phyloP scores from a whole-genome alignment of 371 early-diverging fungal genomes.

The Mucor indicus region DNA sequence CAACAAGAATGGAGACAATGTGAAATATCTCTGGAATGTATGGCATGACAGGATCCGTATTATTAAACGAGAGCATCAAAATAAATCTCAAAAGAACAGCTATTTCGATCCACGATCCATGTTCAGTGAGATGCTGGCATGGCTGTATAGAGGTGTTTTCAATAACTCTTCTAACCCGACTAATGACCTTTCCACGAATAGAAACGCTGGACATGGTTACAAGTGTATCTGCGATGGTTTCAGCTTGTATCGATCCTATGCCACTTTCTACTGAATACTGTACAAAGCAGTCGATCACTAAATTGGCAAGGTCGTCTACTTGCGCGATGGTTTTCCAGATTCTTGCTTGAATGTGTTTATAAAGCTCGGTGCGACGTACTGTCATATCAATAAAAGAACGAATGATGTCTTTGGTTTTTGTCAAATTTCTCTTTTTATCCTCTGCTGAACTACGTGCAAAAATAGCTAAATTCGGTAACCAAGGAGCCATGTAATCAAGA shows the following conservation, averaged over 20 bases:
- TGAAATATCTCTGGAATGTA: slow-evolving; percentile 88
- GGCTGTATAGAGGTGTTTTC: slow-evolving; percentile 70
- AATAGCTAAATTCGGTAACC: slow-evolving; percentile 76
- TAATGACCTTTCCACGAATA: slow-evolving; percentile 80
- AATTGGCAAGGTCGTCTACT: slow-evolving; percentile 74
- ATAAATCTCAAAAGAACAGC: slow-evolving; percentile 82
- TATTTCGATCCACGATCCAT: slow-evolving; percentile 85
- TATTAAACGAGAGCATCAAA: slow-evolving; percentile 87
- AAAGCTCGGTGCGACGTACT: slow-evolving; percentile 75
- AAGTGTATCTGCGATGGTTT: slow-evolving; percentile 81
- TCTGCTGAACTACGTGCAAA: slow-evolving; percentile 50
- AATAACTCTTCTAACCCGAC: slow-evolving; percentile 74
- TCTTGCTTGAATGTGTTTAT: slow-evolving; percentile 77
- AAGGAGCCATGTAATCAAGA: slow-evolving; percentile 88
- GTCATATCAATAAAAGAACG: slow-evolving; percentile 78
- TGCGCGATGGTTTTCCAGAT: slow-evolving; percentile 81
- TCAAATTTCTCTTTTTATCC: slow-evolving; percentile 47
- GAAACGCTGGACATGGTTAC: slow-evolving; percentile 79
- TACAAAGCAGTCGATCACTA: slow-evolving; percentile 78
- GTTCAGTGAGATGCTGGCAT: slow-evolving; percentile 70
- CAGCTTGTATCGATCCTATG: slow-evolving; percentile 74
- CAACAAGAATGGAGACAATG: slow-evolving; percentile 77
- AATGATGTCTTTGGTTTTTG: slow-evolving; percentile 73
- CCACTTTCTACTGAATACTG: slow-evolving; percentile 79
- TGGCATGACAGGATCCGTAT: slow-evolving; percentile 59